phyloP scores from a whole-genome alignment of 2,329 filamentous ascomycete genomes.

The Scopulariopsis brevicaulis region DNA sequence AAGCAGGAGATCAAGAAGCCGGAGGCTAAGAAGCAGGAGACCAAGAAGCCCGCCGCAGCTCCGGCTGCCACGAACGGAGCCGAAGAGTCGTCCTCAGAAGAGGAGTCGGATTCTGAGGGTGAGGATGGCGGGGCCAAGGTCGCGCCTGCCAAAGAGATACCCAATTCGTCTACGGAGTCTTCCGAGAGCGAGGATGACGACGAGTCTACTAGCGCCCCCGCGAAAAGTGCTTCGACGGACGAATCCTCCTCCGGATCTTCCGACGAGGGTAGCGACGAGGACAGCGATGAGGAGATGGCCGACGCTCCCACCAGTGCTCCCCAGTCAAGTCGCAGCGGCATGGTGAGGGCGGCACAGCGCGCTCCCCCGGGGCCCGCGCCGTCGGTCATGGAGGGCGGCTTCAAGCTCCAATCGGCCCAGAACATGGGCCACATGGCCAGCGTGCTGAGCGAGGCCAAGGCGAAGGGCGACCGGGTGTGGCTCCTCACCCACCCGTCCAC shows the following conservation, averaged over 20 bases:
- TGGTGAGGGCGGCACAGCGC: not conserved
- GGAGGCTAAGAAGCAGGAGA: not conserved
- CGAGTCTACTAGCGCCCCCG: no score
- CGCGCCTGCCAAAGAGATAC: not conserved
- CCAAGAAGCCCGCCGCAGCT: not conserved
- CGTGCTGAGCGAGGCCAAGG: not conserved
- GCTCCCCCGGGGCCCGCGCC: not conserved
- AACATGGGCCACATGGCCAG: not conserved
- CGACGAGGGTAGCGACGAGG: not conserved
- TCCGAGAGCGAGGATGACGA: not conserved
- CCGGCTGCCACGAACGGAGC: not conserved
- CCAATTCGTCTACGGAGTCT: not conserved
- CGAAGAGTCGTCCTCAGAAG: not conserved
- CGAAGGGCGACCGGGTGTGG: not conserved
- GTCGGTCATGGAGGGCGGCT: constrained; percentile 2
- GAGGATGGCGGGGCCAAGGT: not conserved
- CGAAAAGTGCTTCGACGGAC: not conserved
- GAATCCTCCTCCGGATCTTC: not conserved
- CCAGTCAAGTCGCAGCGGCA: not conserved
- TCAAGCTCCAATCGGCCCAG: constrained; percentile 4
- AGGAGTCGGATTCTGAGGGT: not conserved
- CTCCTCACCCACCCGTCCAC: constrained; percentile 1
- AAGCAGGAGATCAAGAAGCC: not conserved
- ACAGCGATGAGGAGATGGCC: not conserved
- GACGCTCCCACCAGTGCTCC: not conserved